Evolutionary conservation across 2,329 filamentous ascomycete species (phyloP), one percentile per base, ranked within the genome.

Genomic region (Botrytis galanthina): DNA sequence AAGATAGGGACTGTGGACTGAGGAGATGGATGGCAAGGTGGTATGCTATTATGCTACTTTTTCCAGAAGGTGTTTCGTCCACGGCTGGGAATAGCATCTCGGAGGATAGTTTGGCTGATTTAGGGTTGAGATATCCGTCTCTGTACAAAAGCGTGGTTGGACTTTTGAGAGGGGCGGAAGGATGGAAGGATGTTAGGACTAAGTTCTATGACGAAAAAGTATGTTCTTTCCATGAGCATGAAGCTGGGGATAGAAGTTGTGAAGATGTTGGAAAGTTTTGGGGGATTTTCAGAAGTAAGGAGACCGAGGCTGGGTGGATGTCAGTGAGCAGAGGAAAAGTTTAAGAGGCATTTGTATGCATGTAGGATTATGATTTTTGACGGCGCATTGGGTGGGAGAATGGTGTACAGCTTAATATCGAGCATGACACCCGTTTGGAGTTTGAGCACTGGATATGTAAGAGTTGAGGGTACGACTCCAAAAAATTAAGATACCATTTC

Each of bases 181-280:
- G 66, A 26, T 69, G 66, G 66, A 69, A 57, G 14, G 66, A 69
- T 57, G 48, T 69, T 32, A 57, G 48, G 37, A 32, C 29, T 1
- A 70, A 61, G 16, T 60, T 70, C 8, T 70, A 60, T 22, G 57
- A 60, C 9, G 68, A 70, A 39, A 70, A 70, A 29, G 32, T 70
- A n/a, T 70, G 68, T 46, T 32, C 51, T 12, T 70, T 60, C 46
- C 68, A 70, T 70, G 68, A 46, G 29, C 68, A 70, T 37, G 51
- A 22, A 42, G 54, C 29, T 20, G 68, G 57, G 4, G 68, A 70
- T 39, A 61, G 6, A 22, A 37, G 20, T 16, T 70, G 68, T 16
- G 57, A 70, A 39, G 68, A 70, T n/a, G 37, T 59, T 37, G 68
- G 68, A 29, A 70, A 70, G 29, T 70, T 42, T 46, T 70, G 68